These are phyloP conservation scores for Panicum virgatum DNA, from an alignment of 202 grass and related monocot species.

Conservation along the genomic window DNA sequence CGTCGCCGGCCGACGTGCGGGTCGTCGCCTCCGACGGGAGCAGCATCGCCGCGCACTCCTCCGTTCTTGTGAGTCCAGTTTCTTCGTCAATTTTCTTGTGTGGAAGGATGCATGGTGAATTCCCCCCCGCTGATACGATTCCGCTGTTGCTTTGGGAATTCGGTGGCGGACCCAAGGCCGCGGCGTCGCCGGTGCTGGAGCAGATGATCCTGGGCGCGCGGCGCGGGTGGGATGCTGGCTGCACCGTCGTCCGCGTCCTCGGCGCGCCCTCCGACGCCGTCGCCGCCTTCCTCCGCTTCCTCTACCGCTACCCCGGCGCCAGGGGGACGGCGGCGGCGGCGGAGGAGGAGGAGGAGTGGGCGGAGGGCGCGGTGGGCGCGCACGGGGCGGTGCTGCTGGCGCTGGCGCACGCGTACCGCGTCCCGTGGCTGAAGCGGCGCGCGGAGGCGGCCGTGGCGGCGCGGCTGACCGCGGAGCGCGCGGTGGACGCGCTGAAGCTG, in stretches of 20 bases:
- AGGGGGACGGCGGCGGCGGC: neutral
- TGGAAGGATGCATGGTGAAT: neutral
- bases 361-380: slow-evolving; percentile 33
- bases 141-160: neutral
- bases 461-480: slow-evolving; percentile 45
- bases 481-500: slow-evolving; percentile 64
- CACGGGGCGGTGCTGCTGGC: slow-evolving; percentile 63
- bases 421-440: slow-evolving; percentile 66
- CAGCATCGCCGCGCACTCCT: slow-evolving; percentile 55
- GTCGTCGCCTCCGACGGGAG: slow-evolving; percentile 69
- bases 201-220: slow-evolving; percentile 50
- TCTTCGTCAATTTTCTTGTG: neutral
- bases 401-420: slow-evolving; percentile 64
- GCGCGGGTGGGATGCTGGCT: slow-evolving; percentile 3
- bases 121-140: neutral
- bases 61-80: slow-evolving; percentile 55
- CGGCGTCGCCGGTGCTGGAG: slow-evolving; percentile 71
- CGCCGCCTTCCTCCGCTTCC: slow-evolving; percentile 57
- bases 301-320: slow-evolving; percentile 32
- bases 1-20: slow-evolving; percentile 45
- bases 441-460: slow-evolving; percentile 55
- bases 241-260: slow-evolving; percentile 46
- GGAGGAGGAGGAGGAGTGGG: slow-evolving; percentile 7
- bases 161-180: slow-evolving; percentile 37
- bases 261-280: slow-evolving; percentile 56